Conservation (phyloP, 139 green algal species). For the Chlorella sp. region DNA sequence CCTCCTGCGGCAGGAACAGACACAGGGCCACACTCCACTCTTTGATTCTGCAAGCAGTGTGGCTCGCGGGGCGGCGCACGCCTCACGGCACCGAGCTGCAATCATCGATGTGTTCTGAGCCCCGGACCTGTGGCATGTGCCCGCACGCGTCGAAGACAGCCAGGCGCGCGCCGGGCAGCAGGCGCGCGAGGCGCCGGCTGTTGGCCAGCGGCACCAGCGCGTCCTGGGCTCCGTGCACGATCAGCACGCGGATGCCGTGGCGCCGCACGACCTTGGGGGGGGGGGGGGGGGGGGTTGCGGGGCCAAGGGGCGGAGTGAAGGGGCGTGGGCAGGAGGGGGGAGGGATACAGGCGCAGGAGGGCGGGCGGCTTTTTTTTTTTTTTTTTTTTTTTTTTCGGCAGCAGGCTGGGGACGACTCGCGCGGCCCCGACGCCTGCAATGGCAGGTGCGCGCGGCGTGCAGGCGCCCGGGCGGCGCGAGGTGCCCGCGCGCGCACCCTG, state of each 20-base stretch:
- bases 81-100: no score
- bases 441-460: no score
- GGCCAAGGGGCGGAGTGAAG: no score
- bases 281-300: neutral
- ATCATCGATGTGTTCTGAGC: no score
- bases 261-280: neutral
- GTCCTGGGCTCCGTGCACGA: constrained; percentile 77
- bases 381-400: neutral
- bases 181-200: constrained; percentile 57
- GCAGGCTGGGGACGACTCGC: no score
- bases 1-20: constrained; percentile 51
- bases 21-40: no score
- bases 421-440: no score
- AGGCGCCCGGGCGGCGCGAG: no score
- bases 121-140: constrained; percentile 83
- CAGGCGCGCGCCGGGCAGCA: constrained; percentile 65
- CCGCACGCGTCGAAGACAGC: constrained; percentile 61
- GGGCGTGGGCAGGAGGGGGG: no score
- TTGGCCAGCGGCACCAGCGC: constrained; percentile 82
- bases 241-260: constrained; percentile 58
- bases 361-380: neutral
- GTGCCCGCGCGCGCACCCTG: constrained; percentile 6
- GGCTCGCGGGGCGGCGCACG: no score
- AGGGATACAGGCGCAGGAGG: no score
- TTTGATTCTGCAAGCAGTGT: no score